These are phyloP conservation scores for Amanita molliuscula DNA, from an alignment of 768 basidiomycete genomes.

Conservation along the genomic window DNA sequence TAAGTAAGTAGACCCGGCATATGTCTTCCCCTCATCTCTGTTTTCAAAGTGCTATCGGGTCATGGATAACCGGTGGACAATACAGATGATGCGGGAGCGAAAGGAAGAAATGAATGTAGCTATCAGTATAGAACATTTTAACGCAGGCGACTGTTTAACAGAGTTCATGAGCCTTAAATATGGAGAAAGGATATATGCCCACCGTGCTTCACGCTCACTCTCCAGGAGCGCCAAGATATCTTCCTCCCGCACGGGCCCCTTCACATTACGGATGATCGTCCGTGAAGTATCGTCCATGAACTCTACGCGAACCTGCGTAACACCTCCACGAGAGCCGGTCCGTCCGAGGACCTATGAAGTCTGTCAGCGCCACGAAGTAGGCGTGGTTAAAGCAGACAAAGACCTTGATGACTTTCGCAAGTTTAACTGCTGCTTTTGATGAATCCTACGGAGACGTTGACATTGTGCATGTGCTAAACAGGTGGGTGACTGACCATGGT, in stretches of 20 bases:
- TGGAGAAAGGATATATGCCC: slow-evolving; percentile 24
- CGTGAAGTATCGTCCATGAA: slow-evolving; percentile 97
- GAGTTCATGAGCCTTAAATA: not conserved
- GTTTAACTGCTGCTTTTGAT: slow-evolving; percentile 89
- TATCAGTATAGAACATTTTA: not conserved
- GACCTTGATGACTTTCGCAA: slow-evolving; percentile 97
- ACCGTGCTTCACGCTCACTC: slow-evolving; percentile 99
- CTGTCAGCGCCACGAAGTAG: too few species aligned
- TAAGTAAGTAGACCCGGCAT: not conserved
- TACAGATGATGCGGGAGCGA: not conserved
- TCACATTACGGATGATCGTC: slow-evolving; percentile 97
- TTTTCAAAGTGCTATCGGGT: not conserved
- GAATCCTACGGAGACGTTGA: slow-evolving; percentile 45
- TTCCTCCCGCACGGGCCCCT: slow-evolving; percentile 92
- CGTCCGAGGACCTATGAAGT: slow-evolving; percentile 81
- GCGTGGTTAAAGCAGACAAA: not conserved
- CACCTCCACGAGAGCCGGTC: slow-evolving; percentile 97
- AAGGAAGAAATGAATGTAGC: slow-evolving; percentile 1
- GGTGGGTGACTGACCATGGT: slow-evolving; percentile 23
- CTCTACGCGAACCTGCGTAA: slow-evolving; percentile 98
- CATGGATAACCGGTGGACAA: slow-evolving; percentile 1
- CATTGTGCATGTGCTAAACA: slow-evolving; percentile 5
- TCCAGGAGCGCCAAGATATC: slow-evolving; percentile 96
- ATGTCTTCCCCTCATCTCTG: not conserved
- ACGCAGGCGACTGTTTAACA: slow-evolving; percentile 4